Percentiles rank a stretch among this genome's conserved stretches.
phyloP scores from a whole-genome alignment of 192 early-diverging fungal genomes.

The Coemansia sp. region DNA sequence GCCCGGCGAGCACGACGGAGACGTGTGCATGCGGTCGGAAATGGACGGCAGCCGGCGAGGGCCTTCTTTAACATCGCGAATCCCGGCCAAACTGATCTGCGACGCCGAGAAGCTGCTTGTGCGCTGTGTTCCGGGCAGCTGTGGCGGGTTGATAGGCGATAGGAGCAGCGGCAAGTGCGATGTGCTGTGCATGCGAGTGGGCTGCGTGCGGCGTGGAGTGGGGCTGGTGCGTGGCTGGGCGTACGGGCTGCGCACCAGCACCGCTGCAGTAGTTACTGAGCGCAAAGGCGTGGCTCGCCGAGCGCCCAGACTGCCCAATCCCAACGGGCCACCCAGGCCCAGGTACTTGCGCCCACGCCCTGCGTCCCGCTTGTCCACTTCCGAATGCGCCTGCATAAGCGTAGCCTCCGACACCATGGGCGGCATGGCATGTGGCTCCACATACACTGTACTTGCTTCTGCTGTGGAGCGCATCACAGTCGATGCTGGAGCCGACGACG shows the following conservation, averaged over 20 bases:
- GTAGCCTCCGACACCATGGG: slow-evolving; percentile 38
- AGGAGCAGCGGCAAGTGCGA: slow-evolving; percentile 43
- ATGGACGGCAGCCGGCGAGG: slow-evolving; percentile 54
- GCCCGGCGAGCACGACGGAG: slow-evolving; percentile 19
- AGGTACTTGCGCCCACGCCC: slow-evolving; percentile 34
- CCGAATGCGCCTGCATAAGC: slow-evolving; percentile 18
- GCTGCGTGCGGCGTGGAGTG: not conserved
- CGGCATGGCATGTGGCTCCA: slow-evolving; percentile 21
- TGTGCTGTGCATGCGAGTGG: slow-evolving; percentile 9
- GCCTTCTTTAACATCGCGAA: slow-evolving; percentile 45
- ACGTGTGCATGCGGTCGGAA: slow-evolving; percentile 26
- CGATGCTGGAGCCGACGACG: slow-evolving; percentile 46
- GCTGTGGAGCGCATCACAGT: slow-evolving; percentile 25
- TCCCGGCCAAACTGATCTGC: slow-evolving; percentile 38
- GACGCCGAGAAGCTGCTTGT: slow-evolving; percentile 12
- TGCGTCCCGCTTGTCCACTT: slow-evolving; percentile 1
- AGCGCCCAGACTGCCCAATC: slow-evolving; percentile 16
- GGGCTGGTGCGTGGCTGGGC: not conserved
- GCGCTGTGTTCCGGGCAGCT: not conserved
- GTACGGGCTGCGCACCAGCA: slow-evolving; percentile 29
- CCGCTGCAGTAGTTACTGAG: slow-evolving; percentile 39
- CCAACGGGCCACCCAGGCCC: slow-evolving; percentile 41
- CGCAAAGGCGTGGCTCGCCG: slow-evolving; percentile 40
- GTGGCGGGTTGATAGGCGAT: slow-evolving; percentile 36
- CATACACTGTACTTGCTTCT: not conserved